Evolutionary conservation across 305 asterid species (phyloP).

Genomic region (Solanum hybrid): DNA sequence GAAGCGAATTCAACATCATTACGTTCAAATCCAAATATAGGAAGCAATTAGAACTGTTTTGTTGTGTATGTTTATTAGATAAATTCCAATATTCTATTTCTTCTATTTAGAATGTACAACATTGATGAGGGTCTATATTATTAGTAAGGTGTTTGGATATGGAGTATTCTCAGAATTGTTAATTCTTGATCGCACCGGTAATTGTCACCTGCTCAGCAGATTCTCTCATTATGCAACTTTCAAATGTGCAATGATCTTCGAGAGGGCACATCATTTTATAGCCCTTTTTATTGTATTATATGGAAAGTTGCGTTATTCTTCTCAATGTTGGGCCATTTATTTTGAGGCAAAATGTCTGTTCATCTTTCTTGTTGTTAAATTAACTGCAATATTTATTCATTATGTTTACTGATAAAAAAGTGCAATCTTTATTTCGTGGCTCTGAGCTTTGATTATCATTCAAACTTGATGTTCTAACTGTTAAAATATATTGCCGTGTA

Average conservation of each 20-base stretch:
- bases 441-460: neutral
- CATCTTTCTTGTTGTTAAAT: neutral
- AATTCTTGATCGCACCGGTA: neutral
- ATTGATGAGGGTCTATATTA: neutral
- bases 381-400: neutral
- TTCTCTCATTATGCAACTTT: neutral
- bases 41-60: neutral
- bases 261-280: neutral
- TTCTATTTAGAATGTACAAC: neutral
- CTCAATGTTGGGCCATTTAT: neutral
- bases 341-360: neutral
- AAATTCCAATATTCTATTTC: neutral
- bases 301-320: neutral
- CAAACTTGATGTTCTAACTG: conserved; percentile 6
- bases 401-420: neutral
- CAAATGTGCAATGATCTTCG: neutral
- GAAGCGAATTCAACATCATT: neutral
- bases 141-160: neutral
- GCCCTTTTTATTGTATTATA: neutral
- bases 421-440: neutral
- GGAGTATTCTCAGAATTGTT: neutral
- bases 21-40: neutral
- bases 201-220: neutral
- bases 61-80: neutral
- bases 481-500: conserved; percentile 7